Conservation (phyloP, 1,139 yeast genomes). For the Pichia inconspicua region DNA sequence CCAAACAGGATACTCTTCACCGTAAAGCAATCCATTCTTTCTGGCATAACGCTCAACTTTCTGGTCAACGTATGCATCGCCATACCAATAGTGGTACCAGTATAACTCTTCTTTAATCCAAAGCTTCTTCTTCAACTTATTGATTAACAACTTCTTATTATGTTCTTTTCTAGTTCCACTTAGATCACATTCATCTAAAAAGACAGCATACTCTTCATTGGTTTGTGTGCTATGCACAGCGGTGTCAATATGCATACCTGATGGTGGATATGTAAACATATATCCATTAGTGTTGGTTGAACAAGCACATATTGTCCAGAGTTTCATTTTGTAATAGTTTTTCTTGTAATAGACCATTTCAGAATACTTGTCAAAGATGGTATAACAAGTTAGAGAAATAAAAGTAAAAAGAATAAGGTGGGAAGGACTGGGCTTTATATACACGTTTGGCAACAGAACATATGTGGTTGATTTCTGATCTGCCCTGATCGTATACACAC, state of each 20-base stretch:
- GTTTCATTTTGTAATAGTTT: constrained; percentile 1
- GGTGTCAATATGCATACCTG: neutral
- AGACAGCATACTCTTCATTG: constrained; percentile 2
- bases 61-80: constrained; percentile 1
- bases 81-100: constrained; percentile 4
- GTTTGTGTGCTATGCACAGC: neutral
- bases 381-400: too few relatives aligned
- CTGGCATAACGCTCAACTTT: constrained; percentile 4
- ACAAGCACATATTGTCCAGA: constrained; percentile 8
- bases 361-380: neutral
- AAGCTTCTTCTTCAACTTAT: constrained; percentile 2
- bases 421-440: neutral
- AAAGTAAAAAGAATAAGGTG: neutral
- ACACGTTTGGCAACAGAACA: neutral
- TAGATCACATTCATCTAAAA: constrained; percentile 7
- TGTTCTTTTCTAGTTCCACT: constrained; percentile 5
- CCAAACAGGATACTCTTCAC: constrained; percentile 9
- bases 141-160: constrained; percentile 1
- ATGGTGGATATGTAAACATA: constrained; percentile 3
- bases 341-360: neutral
- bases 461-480: neutral
- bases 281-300: constrained; percentile 3
- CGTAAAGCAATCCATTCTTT: neutral
- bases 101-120: neutral
- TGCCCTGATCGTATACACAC: neutral